A percentile compares a stretch with the other conserved stretches of the same genome.
Conservation (phyloP, 2,329 filamentous ascomycete genomes). For the Aspergillus cejpii region DNA sequence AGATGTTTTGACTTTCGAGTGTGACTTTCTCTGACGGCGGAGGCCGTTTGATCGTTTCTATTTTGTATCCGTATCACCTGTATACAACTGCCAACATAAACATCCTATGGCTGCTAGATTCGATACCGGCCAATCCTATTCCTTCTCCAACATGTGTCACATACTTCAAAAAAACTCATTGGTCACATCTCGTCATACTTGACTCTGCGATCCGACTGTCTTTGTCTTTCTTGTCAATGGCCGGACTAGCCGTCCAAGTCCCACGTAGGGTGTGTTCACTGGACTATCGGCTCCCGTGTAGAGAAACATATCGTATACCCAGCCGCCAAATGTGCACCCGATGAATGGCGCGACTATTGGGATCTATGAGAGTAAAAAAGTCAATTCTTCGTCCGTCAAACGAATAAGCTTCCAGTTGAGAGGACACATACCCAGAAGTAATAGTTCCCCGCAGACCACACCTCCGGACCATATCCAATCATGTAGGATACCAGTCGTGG, state of each 20-base stretch:
- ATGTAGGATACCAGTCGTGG: slow-evolving; percentile 61
- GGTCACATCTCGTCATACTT: slow-evolving; percentile 5
- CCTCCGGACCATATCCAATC: slow-evolving; percentile 60
- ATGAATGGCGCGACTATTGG: slow-evolving; percentile 66
- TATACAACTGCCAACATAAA: too few relatives aligned
- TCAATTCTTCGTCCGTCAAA: not conserved
- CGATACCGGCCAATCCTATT: not conserved
- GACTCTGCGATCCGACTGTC: slow-evolving; percentile 17
- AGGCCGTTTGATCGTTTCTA: too few relatives aligned
- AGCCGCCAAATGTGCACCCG: slow-evolving; percentile 58
- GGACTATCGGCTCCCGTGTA: slow-evolving; percentile 62
- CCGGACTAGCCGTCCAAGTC: slow-evolving; percentile 49
- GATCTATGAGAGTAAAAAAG: slow-evolving; percentile 42
- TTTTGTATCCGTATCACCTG: too few relatives aligned
- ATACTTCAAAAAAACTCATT: not conserved
- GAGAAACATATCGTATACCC: slow-evolving; percentile 61
- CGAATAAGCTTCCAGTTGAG: slow-evolving; percentile 3
- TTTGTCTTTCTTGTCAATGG: slow-evolving; percentile 58
- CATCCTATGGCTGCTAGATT: not conserved
- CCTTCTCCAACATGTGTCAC: not conserved
- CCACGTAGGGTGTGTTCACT: slow-evolving; percentile 61
- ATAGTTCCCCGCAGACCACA: slow-evolving; percentile 61
- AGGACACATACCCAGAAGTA: slow-evolving; percentile 59
- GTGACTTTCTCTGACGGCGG: too few relatives aligned
- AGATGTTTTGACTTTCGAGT: too few relatives aligned